Evolutionary conservation across 108 stramenopile genomes (phyloP), one percentile per base, ranked within the genome.

Genomic region (Aurantiochytrium sp.): DNA sequence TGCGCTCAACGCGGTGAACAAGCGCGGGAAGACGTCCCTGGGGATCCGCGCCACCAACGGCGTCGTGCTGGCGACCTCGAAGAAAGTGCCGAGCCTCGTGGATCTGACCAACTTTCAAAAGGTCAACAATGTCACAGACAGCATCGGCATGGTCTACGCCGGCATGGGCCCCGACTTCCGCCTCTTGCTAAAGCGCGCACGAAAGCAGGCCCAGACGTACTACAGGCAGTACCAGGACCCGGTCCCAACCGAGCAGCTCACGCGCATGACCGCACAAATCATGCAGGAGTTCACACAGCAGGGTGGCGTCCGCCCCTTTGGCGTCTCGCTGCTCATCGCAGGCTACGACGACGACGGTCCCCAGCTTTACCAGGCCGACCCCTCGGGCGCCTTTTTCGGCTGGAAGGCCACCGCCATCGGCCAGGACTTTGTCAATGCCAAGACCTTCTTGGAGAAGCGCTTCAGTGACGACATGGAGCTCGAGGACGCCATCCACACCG

Each of bases 351-450:
- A 95, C 53, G 97, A 96, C 2, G 87, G 81, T 24, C 97, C 99
- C 8, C 91, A 96, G 87, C 91, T 99, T 50, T 99, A 95, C 90
- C 93, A 94, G 89, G 90, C 97, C 6, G 99, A 99, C 91, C 99
- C 99, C 1, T 95, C 94, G 3, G 99, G 99, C 3, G 95, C 98
- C 19, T 99, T 97, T 91, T 98, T 98, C 92, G 97, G 96, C 8
- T 99, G 99, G 99, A 97, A 98, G 93, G 99, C 99, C 41, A 97
- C 97, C 48, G 99, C 99, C 21, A 98, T 99, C 90, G 99, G 99
- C 19, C 98, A 97, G 90, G 96, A 97, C 87, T 97, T 96, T 89
- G 94, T 98, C 68, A 97, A 97, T 91, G 99, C 98, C 89, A 98
- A 98, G 89, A 96, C 95, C 88, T 99, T 99, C 90, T 89, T 99